phyloP scores from a whole-genome alignment of 257 asterid genomes.

The Verbena officinalis region DNA sequence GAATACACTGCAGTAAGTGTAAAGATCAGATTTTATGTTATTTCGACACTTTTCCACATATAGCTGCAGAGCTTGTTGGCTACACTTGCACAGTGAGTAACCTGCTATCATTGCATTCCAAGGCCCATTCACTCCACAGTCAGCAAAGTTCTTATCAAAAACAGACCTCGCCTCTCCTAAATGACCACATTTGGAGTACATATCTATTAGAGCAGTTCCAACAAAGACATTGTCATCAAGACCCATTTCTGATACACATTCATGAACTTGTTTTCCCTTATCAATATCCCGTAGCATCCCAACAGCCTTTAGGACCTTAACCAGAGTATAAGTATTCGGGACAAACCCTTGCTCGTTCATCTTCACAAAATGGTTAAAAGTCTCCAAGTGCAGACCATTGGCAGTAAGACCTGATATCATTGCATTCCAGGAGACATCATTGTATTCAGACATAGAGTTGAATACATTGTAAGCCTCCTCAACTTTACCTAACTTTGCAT shows the following conservation, averaged over 20 bases:
- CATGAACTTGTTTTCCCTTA: constrained; percentile 50
- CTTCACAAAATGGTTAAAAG: constrained; percentile 42
- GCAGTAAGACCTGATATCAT: constrained; percentile 59
- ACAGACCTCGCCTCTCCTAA: constrained; percentile 46
- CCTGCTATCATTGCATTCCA: constrained; percentile 67
- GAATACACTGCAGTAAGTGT: constrained; percentile 57
- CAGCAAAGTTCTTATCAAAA: constrained; percentile 33
- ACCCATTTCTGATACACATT: constrained; percentile 37
- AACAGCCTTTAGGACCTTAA: constrained; percentile 53
- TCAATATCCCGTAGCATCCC: constrained; percentile 46
- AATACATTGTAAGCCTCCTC: constrained; percentile 46
- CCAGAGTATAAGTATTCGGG: constrained; percentile 42
- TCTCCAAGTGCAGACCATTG: constrained; percentile 49
- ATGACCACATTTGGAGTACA: constrained; percentile 54
- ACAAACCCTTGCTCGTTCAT: constrained; percentile 51
- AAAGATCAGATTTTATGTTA: constrained; percentile 43
- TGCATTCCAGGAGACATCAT: constrained; percentile 58
- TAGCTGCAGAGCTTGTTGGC: constrained; percentile 45
- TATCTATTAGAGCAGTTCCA: constrained; percentile 58
- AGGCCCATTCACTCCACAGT: constrained; percentile 44
- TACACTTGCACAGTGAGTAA: constrained; percentile 31
- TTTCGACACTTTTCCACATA: constrained; percentile 40
- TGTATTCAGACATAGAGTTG: constrained; percentile 45
- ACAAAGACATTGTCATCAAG: constrained; percentile 43
- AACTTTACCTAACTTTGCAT: constrained; percentile 45